Percentiles rank a stretch among this genome's conserved stretches.
phyloP scores from a whole-genome alignment of 139 green algal genomes.

The Parachlorella kessleri region DNA sequence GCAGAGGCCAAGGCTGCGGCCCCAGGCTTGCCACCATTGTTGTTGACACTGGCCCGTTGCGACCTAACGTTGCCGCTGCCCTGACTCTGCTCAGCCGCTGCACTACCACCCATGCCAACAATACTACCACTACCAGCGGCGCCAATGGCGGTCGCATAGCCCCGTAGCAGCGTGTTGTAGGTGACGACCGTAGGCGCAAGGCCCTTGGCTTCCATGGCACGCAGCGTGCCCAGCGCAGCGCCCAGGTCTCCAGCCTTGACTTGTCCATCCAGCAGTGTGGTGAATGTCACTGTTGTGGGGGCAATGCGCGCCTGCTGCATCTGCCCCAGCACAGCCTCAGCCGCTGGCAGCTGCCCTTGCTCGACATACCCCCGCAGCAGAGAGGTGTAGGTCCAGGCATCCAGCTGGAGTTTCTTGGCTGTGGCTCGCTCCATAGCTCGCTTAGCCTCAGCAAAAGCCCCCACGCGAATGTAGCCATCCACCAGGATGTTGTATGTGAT shows the following conservation, averaged over 20 bases:
- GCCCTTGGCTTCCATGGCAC: conserved; percentile 47
- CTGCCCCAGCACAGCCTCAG: conserved; percentile 26
- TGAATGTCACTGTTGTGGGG: conserved; percentile 61
- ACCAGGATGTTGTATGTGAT: conserved; percentile 76
- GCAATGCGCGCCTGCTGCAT: conserved; percentile 38
- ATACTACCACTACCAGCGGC: conserved; percentile 38
- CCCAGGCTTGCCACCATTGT: too few species aligned
- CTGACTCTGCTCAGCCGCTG: not conserved
- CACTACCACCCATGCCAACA: not conserved
- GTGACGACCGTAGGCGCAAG: conserved; percentile 74
- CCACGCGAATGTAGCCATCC: conserved; percentile 47
- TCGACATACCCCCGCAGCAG: conserved; percentile 40
- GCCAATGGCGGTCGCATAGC: conserved; percentile 74
- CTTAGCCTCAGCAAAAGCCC: conserved; percentile 46
- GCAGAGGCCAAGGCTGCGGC: too few species aligned
- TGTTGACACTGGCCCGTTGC: too few species aligned
- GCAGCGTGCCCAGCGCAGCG: conserved; percentile 37
- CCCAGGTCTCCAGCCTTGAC: conserved; percentile 76
- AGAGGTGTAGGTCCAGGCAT: conserved; percentile 56
- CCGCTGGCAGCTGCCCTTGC: conserved; percentile 28
- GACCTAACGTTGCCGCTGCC: too few species aligned
- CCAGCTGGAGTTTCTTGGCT: conserved; percentile 46
- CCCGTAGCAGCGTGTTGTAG: conserved; percentile 86
- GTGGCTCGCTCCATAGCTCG: conserved; percentile 39
- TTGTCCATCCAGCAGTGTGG: conserved; percentile 73